Evolutionary conservation across 2,329 filamentous ascomycete genomes (phyloP), one percentile per base, ranked within the genome.

Genomic region (Fusarium secorum): DNA sequence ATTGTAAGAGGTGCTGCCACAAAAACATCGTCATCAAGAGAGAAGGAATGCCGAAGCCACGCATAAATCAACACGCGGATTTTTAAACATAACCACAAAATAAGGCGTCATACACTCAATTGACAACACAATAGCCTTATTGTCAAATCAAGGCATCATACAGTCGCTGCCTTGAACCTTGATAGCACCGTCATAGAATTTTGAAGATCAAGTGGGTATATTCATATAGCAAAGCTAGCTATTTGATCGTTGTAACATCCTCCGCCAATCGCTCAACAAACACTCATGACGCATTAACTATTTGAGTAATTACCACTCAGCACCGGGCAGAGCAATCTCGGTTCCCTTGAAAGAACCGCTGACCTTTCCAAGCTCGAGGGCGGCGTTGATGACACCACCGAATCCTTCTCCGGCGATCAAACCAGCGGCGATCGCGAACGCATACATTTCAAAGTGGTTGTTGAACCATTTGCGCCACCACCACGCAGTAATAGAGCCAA

Each of bases 341-440:
- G 60, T 72, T 30, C 73, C 73, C 60, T 75, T 73, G 38, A 74
- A 70, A 1, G 57, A 48, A 24, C 78, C 78, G 28, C 76, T 77
- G 13, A 80, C 78, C 57, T 76, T 77, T 39, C 79, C 78, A 10
- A 83, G 75, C 38, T 80, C 82, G 4, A 85, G 71, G 7, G 79
- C 80, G 11, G 88, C 88, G 69, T 89, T 89, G 63, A 90, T 78
- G 17, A 90, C 87, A 68, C 88, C 89, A 8, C 87, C 89, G 57
- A 90, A 85, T 53, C 88, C 88, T 78, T 90, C 88, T 5, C 89
- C 88, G 4, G 88, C 88, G 71, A 90, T 89, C 55, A 90, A 77
- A 62, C 89, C 88, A 20, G 88, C 88, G 1, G 89, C 88, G 56
- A 89, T 81, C 5, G 87, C 86, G 68, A 87, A 90, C 7, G 84